Evolutionary conservation across 305 asterid species (phyloP).

Genomic region (Rubia balearica): DNA sequence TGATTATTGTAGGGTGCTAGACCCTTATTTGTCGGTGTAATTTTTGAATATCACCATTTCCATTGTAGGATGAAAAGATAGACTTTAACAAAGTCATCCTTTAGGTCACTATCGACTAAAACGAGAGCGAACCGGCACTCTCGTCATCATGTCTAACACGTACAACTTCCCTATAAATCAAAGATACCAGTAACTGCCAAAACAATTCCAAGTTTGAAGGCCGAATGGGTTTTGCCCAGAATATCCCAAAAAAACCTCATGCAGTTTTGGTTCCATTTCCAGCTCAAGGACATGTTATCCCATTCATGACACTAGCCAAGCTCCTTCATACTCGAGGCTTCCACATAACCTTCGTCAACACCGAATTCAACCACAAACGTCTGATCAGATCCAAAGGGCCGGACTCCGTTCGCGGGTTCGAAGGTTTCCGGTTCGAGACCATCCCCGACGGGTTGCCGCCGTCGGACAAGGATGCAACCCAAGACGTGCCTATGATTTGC

Average conservation of each 20-base stretch:
- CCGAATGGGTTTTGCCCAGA: conserved; percentile 11
- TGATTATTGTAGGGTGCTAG: no score
- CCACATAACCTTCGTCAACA: conserved; percentile 49
- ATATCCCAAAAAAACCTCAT: conserved; percentile 32
- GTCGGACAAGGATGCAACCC: conserved; percentile 33
- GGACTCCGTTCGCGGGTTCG: conserved; percentile 31
- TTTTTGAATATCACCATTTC: no score
- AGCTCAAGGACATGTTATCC: conserved; percentile 56
- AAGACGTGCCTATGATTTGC: conserved; percentile 31
- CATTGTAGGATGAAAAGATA: no score
- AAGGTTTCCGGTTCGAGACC: conserved; percentile 43
- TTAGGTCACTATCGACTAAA: no score
- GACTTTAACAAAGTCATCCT: no score
- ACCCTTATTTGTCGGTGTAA: no score
- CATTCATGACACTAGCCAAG: conserved; percentile 43
- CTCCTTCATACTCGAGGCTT: conserved; percentile 51
- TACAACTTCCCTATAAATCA: no score
- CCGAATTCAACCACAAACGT: conserved; percentile 48
- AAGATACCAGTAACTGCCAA: no score
- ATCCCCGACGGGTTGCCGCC: conserved; percentile 51
- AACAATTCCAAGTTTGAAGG: background rate
- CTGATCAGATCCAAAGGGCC: conserved; percentile 41
- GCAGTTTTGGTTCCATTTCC: conserved; percentile 51
- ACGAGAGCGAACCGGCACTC: no score
- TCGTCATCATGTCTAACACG: no score